These are phyloP conservation scores for Solanum dulcamara DNA, from an alignment of 257 asterid species.

Conservation along the genomic window DNA sequence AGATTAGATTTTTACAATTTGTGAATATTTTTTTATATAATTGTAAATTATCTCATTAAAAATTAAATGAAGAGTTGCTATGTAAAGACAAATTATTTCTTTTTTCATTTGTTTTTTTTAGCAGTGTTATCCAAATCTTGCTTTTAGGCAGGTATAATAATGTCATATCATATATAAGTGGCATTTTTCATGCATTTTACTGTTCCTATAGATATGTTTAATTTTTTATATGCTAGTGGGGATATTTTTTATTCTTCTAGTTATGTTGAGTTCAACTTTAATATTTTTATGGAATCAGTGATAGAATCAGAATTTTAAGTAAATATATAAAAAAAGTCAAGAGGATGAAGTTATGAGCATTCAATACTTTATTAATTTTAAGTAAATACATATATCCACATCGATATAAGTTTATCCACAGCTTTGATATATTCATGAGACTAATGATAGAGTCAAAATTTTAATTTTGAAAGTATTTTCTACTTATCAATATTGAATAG, in stretches of 20 bases:
- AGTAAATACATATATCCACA: no score
- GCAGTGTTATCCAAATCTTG: neutral
- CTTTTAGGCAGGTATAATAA: neutral
- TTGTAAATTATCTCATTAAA: neutral
- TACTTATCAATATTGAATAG: neutral
- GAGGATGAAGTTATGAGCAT: neutral
- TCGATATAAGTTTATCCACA: neutral
- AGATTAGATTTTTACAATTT: neutral
- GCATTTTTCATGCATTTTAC: neutral
- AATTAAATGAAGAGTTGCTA: neutral
- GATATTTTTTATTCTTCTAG: neutral
- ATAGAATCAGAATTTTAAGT: neutral
- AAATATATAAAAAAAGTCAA: no score
- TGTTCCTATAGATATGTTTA: neutral
- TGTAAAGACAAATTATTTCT: constrained; percentile 1
- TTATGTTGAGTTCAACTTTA: neutral
- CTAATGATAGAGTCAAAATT: neutral
- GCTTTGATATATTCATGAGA: neutral
- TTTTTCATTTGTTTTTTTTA: neutral
- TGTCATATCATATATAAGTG: neutral
- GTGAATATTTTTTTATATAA: neutral
- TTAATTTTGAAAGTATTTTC: neutral
- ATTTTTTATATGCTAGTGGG: neutral
- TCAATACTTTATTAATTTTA: neutral
- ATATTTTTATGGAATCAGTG: neutral